Evolutionary conservation across 257 asterid species (phyloP), one percentile per base, ranked within the genome.

Genomic region (Solanum neorickii): DNA sequence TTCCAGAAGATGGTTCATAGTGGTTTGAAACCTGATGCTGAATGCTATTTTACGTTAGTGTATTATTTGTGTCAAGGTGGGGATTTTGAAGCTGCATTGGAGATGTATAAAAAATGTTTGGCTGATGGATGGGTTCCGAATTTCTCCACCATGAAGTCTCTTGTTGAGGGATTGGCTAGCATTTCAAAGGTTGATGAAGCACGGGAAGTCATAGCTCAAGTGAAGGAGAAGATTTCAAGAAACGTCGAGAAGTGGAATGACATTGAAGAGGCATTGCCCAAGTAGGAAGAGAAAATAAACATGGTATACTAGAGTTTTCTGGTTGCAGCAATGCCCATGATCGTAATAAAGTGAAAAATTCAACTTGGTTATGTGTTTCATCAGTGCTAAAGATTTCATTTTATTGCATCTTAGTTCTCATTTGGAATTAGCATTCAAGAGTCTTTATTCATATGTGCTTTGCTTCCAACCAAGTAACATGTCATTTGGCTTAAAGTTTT

Each of bases 111-210:
- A 80, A 94, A 89, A 47, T 89, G 94, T 84, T 93, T 94, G 92
- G 86, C 66, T 3, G 92, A 88, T 88, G 94, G 93, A 12, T 94
- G 98, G 98, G 91, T 94, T 21, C 99, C 98, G 0, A 94, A 92
- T 90, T 69, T 93, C 85, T 52, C 96, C 2, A 93, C 93, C 49
- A 94, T 93, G 99, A 95, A 86, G 89, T 62, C 87, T 66, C 99
- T 97, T n/a, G 98, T 96, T 37, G 89, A 91, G 69, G 98, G 98
- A 47, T 88, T 97, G 49, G 94, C 88, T 85, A 91, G 93, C 88
- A 91, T 90, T 73, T 91, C 88, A 12, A 96, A 90, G 88, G 91
- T 92, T 75, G 92, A 92, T 16, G 98, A 94, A 39, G 98, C 99
- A 0, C 92, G 82, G 85, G 92, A 92, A 52, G 90, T 96, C 33